These are phyloP conservation scores for Pichia gijzeniarum DNA, from an alignment of 805 yeast genomes.

Conservation along the genomic window DNA sequence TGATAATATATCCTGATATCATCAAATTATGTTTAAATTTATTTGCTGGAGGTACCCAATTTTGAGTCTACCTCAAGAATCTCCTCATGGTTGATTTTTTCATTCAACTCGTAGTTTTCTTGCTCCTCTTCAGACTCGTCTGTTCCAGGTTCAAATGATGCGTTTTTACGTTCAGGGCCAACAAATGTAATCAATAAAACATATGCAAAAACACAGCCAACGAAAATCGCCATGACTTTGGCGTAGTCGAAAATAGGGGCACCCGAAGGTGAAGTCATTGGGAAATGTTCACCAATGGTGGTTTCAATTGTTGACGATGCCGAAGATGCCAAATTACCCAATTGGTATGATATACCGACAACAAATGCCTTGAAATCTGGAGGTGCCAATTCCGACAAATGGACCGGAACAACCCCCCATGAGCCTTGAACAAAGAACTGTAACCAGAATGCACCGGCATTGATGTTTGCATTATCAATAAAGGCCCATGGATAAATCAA, in stretches of 20 bases:
- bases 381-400: slow-evolving; percentile 54
- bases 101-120: slow-evolving; percentile 13
- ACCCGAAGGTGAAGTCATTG: slow-evolving; percentile 30
- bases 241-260: slow-evolving; percentile 41
- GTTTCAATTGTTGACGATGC: slow-evolving; percentile 67
- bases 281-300: slow-evolving; percentile 53
- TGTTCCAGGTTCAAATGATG: slow-evolving; percentile 16
- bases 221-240: slow-evolving; percentile 59
- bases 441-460: slow-evolving; percentile 55
- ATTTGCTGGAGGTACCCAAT: slow-evolving; percentile 8
- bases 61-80: slow-evolving; percentile 7
- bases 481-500: slow-evolving; percentile 60
- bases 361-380: slow-evolving; percentile 58
- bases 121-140: slow-evolving; percentile 18
- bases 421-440: slow-evolving; percentile 65
- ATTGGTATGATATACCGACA: slow-evolving; percentile 58
- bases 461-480: slow-evolving; percentile 38
- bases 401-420: slow-evolving; percentile 63
- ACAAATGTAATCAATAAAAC: slow-evolving; percentile 43
- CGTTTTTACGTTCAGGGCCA: slow-evolving; percentile 53
- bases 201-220: slow-evolving; percentile 55
- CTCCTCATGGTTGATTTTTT: slow-evolving; percentile 14
- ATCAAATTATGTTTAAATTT: background rate
- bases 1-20: background rate
- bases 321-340: slow-evolving; percentile 62